These are phyloP conservation scores for Tolypocladium tropicale DNA, from an alignment of 2,329 filamentous ascomycete species.

Conservation along the genomic window DNA sequence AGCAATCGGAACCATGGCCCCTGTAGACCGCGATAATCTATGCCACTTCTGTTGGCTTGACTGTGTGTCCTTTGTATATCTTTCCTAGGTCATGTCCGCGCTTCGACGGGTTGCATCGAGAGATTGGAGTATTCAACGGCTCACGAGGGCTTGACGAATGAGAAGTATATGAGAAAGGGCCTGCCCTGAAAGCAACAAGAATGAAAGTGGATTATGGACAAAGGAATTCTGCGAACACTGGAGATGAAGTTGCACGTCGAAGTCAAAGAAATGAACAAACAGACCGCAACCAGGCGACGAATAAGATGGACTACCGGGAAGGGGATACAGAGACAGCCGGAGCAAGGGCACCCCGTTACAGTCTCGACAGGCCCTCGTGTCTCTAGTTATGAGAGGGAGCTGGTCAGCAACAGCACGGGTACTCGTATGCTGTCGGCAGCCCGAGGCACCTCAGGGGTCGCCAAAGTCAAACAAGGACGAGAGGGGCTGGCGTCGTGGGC, in stretches of 20 bases:
- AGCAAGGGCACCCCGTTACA: neutral
- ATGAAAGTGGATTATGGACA: neutral
- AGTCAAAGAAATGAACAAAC: neutral
- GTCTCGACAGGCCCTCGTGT: neutral
- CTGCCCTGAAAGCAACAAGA: neutral
- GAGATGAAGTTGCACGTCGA: neutral
- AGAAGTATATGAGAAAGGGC: neutral
- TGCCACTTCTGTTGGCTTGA: neutral
- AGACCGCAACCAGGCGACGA: neutral
- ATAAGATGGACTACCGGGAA: neutral
- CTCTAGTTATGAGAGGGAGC: neutral
- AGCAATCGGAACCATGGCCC: conserved; percentile 2
- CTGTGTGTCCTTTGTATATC: neutral
- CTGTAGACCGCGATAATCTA: neutral
- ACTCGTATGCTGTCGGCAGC: neutral
- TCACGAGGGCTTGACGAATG: neutral
- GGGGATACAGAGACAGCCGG: neutral
- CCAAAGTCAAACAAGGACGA: neutral
- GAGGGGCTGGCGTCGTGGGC: neutral
- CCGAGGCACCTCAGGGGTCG: neutral
- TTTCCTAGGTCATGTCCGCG: conserved; percentile 2
- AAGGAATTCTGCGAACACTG: neutral
- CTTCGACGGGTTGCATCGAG: neutral
- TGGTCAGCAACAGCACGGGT: neutral
- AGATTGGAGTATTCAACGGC: neutral